Percentiles rank a stretch among this genome's conserved stretches.
These are phyloP conservation scores for Abelmoschus esculentus DNA, from an alignment of 345 rosid genomes.

Conservation along the genomic window DNA sequence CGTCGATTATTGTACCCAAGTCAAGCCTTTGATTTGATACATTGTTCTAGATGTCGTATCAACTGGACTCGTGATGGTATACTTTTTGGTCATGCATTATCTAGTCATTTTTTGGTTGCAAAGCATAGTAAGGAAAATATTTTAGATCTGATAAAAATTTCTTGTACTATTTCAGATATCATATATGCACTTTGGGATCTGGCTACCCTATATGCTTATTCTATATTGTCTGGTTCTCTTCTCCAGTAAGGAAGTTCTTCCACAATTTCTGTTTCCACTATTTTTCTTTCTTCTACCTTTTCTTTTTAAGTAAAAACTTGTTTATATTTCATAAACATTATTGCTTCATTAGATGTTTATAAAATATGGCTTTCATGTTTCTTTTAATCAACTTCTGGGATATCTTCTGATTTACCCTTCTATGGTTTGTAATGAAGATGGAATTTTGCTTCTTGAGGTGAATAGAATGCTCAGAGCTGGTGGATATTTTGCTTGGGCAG, in stretches of 20 bases:
- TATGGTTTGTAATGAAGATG: conserved; percentile 47
- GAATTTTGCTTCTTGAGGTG: conserved; percentile 88
- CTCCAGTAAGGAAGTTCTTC: conserved; percentile 2
- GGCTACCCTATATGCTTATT: not conserved
- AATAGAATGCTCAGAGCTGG: conserved; percentile 91
- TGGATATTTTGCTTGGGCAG: conserved; percentile 97
- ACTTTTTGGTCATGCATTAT: conserved; percentile 7
- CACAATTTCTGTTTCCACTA: not conserved
- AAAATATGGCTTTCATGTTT: not conserved
- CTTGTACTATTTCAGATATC: not conserved
- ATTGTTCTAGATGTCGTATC: conserved; percentile 97
- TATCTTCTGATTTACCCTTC: conserved; percentile 18
- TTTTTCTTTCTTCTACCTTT: not conserved
- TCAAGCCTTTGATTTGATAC: conserved; percentile 94
- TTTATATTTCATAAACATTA: not conserved
- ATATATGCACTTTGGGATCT: not conserved
- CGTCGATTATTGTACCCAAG: conserved; percentile 76
- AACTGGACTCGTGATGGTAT: conserved; percentile 99
- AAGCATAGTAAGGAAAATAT: not conserved
- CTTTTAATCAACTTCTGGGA: not conserved
- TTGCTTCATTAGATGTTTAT: not conserved
- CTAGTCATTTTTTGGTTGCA: not conserved
- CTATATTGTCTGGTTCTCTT: not conserved
- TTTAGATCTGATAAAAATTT: not conserved
- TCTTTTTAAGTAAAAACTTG: not conserved